These are phyloP conservation scores for Apiospora aurea DNA, from an alignment of 2,329 filamentous ascomycete species.

Conservation along the genomic window DNA sequence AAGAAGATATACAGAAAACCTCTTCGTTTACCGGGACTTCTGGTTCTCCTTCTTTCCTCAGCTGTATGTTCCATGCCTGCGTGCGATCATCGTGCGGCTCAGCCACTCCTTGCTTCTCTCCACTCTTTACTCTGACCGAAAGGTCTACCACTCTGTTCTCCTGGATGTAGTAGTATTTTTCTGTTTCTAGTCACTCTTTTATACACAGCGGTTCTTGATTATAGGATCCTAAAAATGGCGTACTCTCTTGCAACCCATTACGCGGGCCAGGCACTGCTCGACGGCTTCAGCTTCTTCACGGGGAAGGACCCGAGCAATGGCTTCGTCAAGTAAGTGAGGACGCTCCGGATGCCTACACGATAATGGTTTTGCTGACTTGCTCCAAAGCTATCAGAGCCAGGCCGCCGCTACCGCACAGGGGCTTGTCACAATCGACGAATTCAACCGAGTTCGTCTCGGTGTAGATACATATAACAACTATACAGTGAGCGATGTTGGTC, in stretches of 20 bases:
- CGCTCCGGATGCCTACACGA: neutral
- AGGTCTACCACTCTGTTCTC: slow-evolving; percentile 23
- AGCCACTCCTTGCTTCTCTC: slow-evolving; percentile 9
- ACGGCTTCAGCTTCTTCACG: slow-evolving; percentile 58
- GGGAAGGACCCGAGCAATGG: slow-evolving; percentile 69
- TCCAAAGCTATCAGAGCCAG: slow-evolving; percentile 51
- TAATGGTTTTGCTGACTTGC: neutral
- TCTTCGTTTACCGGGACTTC: neutral
- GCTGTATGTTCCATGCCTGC: neutral
- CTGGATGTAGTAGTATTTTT: slow-evolving; percentile 17
- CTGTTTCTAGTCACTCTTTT: slow-evolving; percentile 12
- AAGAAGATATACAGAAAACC: slow-evolving; percentile 4
- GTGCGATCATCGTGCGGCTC: neutral
- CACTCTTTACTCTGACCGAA: neutral
- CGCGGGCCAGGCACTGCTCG: slow-evolving; percentile 41
- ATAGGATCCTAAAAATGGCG: slow-evolving; percentile 31
- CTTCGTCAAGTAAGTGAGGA: slow-evolving; percentile 67
- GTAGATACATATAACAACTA: slow-evolving; percentile 52
- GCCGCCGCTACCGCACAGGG: slow-evolving; percentile 47
- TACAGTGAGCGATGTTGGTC: slow-evolving; percentile 45
- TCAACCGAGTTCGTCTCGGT: slow-evolving; percentile 52
- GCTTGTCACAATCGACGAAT: slow-evolving; percentile 51
- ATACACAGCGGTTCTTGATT: slow-evolving; percentile 2
- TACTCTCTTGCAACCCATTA: slow-evolving; percentile 43
- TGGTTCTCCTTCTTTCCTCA: slow-evolving; percentile 17